Percentiles rank a stretch among this genome's conserved stretches.
phyloP scores from a whole-genome alignment of 1,139 yeast genomes.

The Yamadazyma songkhlaensis region DNA sequence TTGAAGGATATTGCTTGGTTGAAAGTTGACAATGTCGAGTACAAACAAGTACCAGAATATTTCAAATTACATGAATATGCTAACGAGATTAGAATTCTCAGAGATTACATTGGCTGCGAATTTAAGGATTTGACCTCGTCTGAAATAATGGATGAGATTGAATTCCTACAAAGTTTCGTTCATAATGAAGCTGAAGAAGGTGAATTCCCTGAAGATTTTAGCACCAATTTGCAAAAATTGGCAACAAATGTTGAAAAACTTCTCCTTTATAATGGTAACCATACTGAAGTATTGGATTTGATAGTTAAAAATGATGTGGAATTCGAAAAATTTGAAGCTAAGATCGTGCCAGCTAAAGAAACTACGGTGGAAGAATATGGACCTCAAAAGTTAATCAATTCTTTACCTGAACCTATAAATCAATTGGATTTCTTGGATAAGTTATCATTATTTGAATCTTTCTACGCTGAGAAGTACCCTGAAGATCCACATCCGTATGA shows the following conservation, averaged over 20 bases:
- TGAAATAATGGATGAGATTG: not conserved
- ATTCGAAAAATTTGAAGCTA: slow-evolving; percentile 25
- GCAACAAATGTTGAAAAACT: slow-evolving; percentile 15
- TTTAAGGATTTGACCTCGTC: not conserved
- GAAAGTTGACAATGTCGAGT: too few relatives aligned
- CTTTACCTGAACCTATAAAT: not conserved
- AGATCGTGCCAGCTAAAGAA: not conserved
- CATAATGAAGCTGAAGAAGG: not conserved
- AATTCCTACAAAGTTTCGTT: not conserved
- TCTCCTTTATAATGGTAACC: slow-evolving; percentile 26
- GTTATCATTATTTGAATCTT: not conserved
- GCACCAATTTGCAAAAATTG: not conserved
- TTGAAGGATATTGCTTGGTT: not conserved
- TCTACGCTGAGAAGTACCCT: not conserved
- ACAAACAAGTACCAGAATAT: slow-evolving; percentile 21
- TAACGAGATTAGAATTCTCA: slow-evolving; percentile 20
- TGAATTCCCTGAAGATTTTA: not conserved
- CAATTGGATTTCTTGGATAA: not conserved
- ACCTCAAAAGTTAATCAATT: not conserved
- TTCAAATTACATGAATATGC: slow-evolving; percentile 21
- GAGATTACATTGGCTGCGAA: slow-evolving; percentile 7
- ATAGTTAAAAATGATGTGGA: slow-evolving; percentile 24
- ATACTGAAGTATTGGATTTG: slow-evolving; percentile 33
- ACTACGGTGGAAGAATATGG: too few relatives aligned
- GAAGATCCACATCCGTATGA: not conserved